These are phyloP conservation scores for Metarhizium anisopliae DNA, from an alignment of 2,329 filamentous ascomycete genomes.

Conservation along the genomic window DNA sequence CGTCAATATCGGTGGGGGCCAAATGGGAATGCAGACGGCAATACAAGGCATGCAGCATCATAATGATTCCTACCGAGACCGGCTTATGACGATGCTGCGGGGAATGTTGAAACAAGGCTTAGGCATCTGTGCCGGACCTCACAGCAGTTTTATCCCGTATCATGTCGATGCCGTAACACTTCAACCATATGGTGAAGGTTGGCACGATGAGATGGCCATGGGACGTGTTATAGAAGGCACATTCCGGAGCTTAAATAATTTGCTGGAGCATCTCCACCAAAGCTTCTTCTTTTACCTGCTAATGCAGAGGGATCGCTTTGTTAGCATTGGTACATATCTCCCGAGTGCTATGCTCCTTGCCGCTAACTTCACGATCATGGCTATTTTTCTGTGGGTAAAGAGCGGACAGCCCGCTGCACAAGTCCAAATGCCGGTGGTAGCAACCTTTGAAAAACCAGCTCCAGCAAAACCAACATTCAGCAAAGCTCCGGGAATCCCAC, in stretches of 20 bases:
- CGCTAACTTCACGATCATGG: conserved; percentile 90
- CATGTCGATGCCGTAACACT: conserved; percentile 94
- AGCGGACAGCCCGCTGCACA: conserved; percentile 51
- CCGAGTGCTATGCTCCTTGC: conserved; percentile 97
- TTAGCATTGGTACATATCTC: conserved; percentile 95
- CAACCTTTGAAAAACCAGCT: conserved; percentile 8
- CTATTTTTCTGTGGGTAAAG: conserved; percentile 86
- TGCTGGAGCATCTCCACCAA: conserved; percentile 93
- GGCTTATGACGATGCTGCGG: conserved; percentile 78
- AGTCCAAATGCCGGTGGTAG: neutral
- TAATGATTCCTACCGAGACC: conserved; percentile 66
- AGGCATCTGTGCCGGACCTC: conserved; percentile 80
- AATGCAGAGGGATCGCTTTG: conserved; percentile 85
- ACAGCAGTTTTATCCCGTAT: conserved; percentile 95
- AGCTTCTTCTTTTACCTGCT: conserved; percentile 99
- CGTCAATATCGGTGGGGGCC: conserved; percentile 74
- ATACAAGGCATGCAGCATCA: conserved; percentile 88
- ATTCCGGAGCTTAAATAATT: conserved; percentile 89
- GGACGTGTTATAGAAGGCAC: conserved; percentile 83
- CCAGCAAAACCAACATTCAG: conserved; percentile 20
- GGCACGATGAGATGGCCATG: conserved; percentile 96
- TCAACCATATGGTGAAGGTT: conserved; percentile 81
- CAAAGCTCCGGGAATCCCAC: neutral
- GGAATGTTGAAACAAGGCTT: conserved; percentile 90
- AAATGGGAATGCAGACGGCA: conserved; percentile 80